These are phyloP conservation scores for Lachnellula cervina DNA, from an alignment of 2,329 filamentous ascomycete species.

Conservation along the genomic window DNA sequence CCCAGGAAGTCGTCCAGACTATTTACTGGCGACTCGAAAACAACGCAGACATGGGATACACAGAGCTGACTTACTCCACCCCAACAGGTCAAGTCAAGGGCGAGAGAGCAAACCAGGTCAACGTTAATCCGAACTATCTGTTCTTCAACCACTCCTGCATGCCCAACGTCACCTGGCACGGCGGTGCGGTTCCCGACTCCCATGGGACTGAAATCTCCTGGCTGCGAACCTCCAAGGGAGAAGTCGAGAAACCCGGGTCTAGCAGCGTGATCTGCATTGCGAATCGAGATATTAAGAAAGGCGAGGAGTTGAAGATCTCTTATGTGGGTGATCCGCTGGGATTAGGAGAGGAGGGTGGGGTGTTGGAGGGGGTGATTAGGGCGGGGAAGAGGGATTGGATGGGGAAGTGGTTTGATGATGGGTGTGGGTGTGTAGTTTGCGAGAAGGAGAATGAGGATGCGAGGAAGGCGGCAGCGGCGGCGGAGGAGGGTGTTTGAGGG, in stretches of 20 bases:
- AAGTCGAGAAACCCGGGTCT: slow-evolving; percentile 17
- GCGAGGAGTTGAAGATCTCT: slow-evolving; percentile 27
- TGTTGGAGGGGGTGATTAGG: neutral
- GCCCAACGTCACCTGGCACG: slow-evolving; percentile 25
- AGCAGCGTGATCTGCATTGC: slow-evolving; percentile 20
- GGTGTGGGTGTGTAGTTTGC: slow-evolving; percentile 25
- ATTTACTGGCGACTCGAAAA: slow-evolving; percentile 26
- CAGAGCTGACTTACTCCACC: slow-evolving; percentile 4
- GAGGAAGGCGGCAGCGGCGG: neutral
- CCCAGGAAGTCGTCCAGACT: slow-evolving; percentile 26
- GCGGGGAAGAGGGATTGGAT: slow-evolving; percentile 12
- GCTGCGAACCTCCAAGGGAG: slow-evolving; percentile 6
- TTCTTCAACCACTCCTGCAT: slow-evolving; percentile 30
- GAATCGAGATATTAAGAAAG: slow-evolving; percentile 19
- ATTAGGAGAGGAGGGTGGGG: neutral
- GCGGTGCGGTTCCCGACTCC: slow-evolving; percentile 3
- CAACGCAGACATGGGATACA: slow-evolving; percentile 21
- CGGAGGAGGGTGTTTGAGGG: neutral
- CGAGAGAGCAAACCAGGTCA: slow-evolving; percentile 5
- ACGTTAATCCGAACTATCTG: slow-evolving; percentile 23
- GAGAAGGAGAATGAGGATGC: slow-evolving; percentile 16
- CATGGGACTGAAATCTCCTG: neutral
- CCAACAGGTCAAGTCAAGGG: neutral
- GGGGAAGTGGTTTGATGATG: slow-evolving; percentile 25
- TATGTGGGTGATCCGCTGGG: slow-evolving; percentile 23